These are phyloP conservation scores for Rehmannia glutinosa DNA, from an alignment of 257 asterid species.

Conservation along the genomic window DNA sequence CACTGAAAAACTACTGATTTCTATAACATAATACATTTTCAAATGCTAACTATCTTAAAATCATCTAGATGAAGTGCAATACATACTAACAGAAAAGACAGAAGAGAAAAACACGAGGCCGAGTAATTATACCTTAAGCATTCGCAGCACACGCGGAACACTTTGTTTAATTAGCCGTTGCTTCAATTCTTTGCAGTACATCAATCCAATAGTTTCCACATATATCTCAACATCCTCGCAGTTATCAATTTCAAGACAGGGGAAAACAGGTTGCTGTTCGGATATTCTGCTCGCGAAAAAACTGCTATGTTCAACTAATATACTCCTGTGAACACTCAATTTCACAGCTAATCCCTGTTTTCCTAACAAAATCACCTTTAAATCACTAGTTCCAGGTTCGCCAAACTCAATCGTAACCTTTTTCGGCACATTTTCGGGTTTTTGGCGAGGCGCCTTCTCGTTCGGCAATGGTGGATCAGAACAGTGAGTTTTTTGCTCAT, in stretches of 20 bases:
- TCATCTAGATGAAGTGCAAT: too few relatives aligned
- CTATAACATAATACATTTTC: too few relatives aligned
- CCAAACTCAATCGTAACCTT: constrained; percentile 95
- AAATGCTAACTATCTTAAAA: too few relatives aligned
- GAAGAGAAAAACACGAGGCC: neutral
- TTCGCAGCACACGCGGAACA: constrained; percentile 73
- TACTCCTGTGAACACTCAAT: constrained; percentile 73
- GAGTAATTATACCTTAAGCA: constrained; percentile 68
- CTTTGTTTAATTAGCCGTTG: constrained; percentile 88
- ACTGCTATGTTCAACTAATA: constrained; percentile 57
- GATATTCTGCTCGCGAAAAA: constrained; percentile 53
- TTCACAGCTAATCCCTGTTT: constrained; percentile 82
- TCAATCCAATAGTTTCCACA: constrained; percentile 91
- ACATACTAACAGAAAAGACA: neutral
- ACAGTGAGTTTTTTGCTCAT: constrained; percentile 36
- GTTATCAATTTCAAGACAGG: constrained; percentile 75
- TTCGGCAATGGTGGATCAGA: constrained; percentile 34
- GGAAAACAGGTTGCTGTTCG: constrained; percentile 57
- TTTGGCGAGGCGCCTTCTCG: constrained; percentile 45
- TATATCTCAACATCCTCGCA: constrained; percentile 93
- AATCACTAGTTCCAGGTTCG: constrained; percentile 81
- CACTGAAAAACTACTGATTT: too few relatives aligned
- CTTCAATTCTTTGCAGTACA: constrained; percentile 84
- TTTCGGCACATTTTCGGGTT: constrained; percentile 53
- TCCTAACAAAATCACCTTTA: constrained; percentile 70